These are phyloP conservation scores for Claviceps digitariae DNA, from an alignment of 2,329 filamentous ascomycete species.

Conservation along the genomic window DNA sequence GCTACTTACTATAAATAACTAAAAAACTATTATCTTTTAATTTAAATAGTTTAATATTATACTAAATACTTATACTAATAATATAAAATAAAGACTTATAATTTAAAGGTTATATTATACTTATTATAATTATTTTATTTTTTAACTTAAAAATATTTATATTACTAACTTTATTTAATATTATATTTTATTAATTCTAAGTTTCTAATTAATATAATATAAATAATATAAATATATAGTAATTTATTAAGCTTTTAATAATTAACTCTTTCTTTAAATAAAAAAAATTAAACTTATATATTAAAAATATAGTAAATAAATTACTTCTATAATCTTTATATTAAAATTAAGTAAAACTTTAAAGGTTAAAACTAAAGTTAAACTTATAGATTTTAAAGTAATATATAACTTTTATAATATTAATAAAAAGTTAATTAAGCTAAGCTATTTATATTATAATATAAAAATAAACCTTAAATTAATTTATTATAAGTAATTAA, in stretches of 20 bases:
- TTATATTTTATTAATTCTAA: not conserved
- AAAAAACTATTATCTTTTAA: not conserved
- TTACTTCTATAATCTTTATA: no score
- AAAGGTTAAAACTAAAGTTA: no score
- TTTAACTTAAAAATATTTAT: not conserved
- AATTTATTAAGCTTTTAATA: no score
- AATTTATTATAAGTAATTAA: not conserved
- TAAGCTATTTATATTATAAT: not conserved
- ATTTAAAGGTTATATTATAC: not conserved
- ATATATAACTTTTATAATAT: not conserved
- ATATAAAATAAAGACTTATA: not conserved
- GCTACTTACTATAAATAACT: not conserved
- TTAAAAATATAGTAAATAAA: no score
- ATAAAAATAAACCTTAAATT: not conserved
- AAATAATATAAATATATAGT: not conserved
- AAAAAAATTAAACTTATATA: not conserved
- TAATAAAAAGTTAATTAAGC: not conserved
- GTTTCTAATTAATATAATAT: not conserved
- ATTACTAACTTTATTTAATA: not conserved
- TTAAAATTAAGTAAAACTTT: no score
- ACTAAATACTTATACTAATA: not conserved
- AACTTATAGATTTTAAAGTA: not conserved
- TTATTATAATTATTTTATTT: not conserved
- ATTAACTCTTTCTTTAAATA: no score
- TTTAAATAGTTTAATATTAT: not conserved